phyloP scores from a whole-genome alignment of 129 eudicot species.

The Centaurea solstitialis region DNA sequence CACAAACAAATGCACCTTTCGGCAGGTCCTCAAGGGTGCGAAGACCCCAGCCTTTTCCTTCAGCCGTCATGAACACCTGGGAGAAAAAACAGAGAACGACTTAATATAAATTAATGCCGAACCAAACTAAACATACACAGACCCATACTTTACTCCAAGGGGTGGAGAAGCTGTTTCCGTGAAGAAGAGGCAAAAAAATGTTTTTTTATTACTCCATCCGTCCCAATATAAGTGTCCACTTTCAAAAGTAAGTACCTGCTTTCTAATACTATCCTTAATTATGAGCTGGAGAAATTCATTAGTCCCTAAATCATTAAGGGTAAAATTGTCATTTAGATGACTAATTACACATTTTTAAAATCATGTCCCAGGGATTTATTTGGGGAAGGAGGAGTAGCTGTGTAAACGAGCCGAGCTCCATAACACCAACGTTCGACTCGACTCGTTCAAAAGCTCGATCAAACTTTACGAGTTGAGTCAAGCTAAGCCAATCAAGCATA shows the following conservation, averaged over 20 bases:
- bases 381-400: background rate
- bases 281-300: too few relatives aligned
- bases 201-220: background rate
- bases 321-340: too few relatives aligned
- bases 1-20: conserved; percentile 91
- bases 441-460: background rate
- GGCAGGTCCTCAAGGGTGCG: conserved; percentile 96
- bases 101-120: background rate
- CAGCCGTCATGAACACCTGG: conserved; percentile 83
- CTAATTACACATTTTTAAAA: too few relatives aligned
- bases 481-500: background rate
- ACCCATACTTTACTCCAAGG: too few relatives aligned
- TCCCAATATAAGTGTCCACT: background rate
- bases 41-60: conserved; percentile 95
- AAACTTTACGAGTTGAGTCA: background rate
- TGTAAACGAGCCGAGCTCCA: too few relatives aligned
- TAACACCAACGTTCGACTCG: too few relatives aligned
- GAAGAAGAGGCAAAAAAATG: background rate
- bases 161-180: background rate
- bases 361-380: background rate
- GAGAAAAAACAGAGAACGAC: background rate
- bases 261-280: background rate
- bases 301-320: background rate
- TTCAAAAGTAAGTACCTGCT: background rate
- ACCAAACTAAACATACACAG: background rate